Percentiles rank a stretch among this genome's conserved stretches.
phyloP scores from a whole-genome alignment of 441 rosid genomes.

The Adansonia madagascariensis region DNA sequence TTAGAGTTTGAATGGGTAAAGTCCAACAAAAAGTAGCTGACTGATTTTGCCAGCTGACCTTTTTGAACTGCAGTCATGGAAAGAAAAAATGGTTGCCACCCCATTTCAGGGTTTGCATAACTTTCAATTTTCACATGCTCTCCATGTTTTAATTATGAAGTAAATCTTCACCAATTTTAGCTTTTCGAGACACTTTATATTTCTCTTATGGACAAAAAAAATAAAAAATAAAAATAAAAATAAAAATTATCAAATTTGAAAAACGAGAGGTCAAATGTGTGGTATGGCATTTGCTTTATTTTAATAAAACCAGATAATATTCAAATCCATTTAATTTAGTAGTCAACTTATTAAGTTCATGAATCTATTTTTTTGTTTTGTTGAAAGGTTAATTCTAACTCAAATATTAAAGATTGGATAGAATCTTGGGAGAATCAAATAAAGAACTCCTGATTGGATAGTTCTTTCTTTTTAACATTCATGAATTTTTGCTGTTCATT shows the following conservation, averaged over 20 bases:
- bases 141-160: neutral
- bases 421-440: neutral
- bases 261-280: neutral
- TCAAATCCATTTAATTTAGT: neutral
- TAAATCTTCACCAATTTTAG: neutral
- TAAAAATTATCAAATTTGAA: neutral
- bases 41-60: neutral
- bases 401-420: neutral
- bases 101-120: neutral
- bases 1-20: neutral
- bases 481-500: neutral
- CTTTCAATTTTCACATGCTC: neutral
- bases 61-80: neutral
- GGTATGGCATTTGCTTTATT: neutral
- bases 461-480: neutral
- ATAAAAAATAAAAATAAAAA: too few species aligned
- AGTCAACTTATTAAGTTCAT: neutral
- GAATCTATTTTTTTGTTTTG: neutral
- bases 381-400: neutral
- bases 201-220: too few species aligned
- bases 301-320: neutral
- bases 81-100: neutral
- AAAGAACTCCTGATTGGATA: neutral
- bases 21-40: neutral
- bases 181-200: too few species aligned